phyloP scores from a whole-genome alignment of 2,329 filamentous ascomycete genomes.

The Fusarium floridanum region DNA sequence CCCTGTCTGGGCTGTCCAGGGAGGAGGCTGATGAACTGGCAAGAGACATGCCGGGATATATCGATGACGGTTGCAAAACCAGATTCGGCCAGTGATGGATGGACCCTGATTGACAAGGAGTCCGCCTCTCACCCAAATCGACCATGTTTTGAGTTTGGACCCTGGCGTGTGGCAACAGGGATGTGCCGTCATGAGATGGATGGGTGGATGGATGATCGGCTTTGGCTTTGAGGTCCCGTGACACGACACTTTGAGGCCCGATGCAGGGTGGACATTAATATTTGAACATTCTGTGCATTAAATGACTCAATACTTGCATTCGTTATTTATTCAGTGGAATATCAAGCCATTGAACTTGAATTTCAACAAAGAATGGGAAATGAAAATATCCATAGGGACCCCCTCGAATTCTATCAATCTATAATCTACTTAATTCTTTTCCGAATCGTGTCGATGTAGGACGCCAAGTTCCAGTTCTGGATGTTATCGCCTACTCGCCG shows the following conservation, averaged over 20 bases:
- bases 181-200: background rate
- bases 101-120: constrained; percentile 35
- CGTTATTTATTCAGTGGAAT: background rate
- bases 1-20: background rate
- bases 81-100: constrained; percentile 6
- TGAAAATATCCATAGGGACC: background rate
- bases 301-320: background rate
- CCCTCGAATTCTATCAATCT: background rate
- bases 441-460: background rate
- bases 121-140: constrained; percentile 17
- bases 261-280: background rate
- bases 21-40: constrained; percentile 6
- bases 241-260: background rate
- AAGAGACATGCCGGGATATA: background rate
- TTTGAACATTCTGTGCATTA: background rate
- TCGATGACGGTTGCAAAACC: constrained; percentile 30
- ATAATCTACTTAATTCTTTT: background rate
- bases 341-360: background rate
- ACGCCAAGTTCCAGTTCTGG: background rate
- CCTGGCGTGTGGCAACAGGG: constrained; percentile 5
- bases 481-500: background rate
- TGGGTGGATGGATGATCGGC: background rate
- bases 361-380: background rate
- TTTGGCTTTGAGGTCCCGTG: background rate
- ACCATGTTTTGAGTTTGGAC: constrained; percentile 9